Conservation (phyloP, 495 filamentous ascomycete genomes). For the Aspergillus affinis region DNA sequence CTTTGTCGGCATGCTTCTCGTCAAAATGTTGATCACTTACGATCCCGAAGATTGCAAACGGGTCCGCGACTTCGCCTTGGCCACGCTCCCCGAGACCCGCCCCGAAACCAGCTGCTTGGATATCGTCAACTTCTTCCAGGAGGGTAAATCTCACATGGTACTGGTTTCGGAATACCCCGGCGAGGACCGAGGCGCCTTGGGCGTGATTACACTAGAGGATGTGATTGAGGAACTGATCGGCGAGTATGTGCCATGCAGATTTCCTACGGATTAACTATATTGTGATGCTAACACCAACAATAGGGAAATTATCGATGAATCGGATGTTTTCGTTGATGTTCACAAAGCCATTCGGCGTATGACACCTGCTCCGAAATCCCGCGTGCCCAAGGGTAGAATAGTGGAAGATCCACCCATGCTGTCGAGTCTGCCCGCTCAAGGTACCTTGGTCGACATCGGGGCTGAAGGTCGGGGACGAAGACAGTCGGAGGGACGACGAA, state of each 20-base stretch:
- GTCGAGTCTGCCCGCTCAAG: conserved; percentile 24
- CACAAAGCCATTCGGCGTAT: conserved; percentile 91
- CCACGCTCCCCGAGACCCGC: conserved; percentile 90
- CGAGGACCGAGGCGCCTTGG: conserved; percentile 82
- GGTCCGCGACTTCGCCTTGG: conserved; percentile 86
- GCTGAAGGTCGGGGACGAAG: conserved; percentile 17
- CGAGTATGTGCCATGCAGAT: conserved; percentile 61
- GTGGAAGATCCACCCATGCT: conserved; percentile 47
- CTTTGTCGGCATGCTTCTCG: conserved; percentile 94
- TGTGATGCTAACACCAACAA: neutral
- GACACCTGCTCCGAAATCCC: conserved; percentile 61
- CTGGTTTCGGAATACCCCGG: conserved; percentile 88
- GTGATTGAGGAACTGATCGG: conserved; percentile 98
- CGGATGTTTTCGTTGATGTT: conserved; percentile 94
- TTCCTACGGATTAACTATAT: neutral
- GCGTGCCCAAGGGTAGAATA: conserved; percentile 59
- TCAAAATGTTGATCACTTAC: conserved; percentile 98
- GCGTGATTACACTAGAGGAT: conserved; percentile 94
- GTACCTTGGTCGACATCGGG: conserved; percentile 39
- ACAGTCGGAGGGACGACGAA: conserved; percentile 29
- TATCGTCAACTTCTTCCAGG: conserved; percentile 99
- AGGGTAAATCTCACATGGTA: conserved; percentile 99
- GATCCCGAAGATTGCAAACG: conserved; percentile 87
- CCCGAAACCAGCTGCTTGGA: conserved; percentile 95
- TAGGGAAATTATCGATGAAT: conserved; percentile 83